Percentiles rank a stretch among this genome's conserved stretches.
Conservation (phyloP, 805 yeast genomes). For the Nematodospora valgi region DNA sequence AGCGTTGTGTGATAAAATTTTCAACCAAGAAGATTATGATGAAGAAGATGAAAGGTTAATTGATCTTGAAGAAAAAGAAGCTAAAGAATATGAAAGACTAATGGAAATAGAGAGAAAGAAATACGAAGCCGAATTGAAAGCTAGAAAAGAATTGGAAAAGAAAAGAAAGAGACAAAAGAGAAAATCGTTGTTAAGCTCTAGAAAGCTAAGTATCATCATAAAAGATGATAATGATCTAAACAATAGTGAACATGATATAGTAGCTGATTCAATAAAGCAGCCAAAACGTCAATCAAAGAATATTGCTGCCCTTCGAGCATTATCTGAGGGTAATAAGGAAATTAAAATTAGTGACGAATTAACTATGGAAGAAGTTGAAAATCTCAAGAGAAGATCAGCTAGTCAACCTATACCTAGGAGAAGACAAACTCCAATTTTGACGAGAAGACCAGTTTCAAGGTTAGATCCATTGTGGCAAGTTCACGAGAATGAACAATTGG, state of each 20-base stretch:
- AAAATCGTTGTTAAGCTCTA: constrained; percentile 36
- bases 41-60: constrained; percentile 47
- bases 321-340: constrained; percentile 30
- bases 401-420: constrained; percentile 37
- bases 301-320: constrained; percentile 25
- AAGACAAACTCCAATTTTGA: constrained; percentile 36
- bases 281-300: constrained; percentile 36
- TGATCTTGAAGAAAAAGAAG: constrained; percentile 41
- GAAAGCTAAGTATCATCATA: constrained; percentile 33
- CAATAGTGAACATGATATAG: constrained; percentile 25
- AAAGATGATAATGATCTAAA: constrained; percentile 27
- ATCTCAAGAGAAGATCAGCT: constrained; percentile 43
- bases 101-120: constrained; percentile 45
- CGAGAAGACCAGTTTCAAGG: constrained; percentile 54
- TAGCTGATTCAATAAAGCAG: constrained; percentile 28
- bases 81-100: constrained; percentile 44
- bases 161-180: constrained; percentile 41
- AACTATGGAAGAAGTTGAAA: constrained; percentile 43
- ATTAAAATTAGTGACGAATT: constrained; percentile 28
- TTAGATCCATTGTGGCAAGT: constrained; percentile 56
- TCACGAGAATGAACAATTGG: constrained; percentile 46
- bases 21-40: constrained; percentile 58
- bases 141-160: constrained; percentile 45
- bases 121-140: constrained; percentile 52
- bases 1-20: constrained; percentile 69